phyloP scores from a whole-genome alignment of 495 filamentous ascomycete genomes.

The Penicillium canescens region DNA sequence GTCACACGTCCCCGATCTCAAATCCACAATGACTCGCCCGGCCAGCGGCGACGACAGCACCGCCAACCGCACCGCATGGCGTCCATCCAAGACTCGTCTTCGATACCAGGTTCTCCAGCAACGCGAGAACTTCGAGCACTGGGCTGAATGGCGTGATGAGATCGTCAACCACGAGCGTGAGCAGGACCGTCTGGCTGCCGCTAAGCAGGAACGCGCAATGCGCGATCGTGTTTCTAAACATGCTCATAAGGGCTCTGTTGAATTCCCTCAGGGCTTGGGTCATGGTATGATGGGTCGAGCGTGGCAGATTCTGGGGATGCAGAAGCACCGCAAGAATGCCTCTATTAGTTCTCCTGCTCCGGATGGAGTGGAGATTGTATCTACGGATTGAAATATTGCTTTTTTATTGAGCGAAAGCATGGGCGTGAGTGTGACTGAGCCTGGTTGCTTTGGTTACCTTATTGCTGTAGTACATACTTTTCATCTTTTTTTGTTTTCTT shows the following conservation, averaged over 20 bases:
- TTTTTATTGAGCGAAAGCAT: neutral
- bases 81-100: conserved; percentile 57
- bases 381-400: conserved; percentile 13
- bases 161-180: conserved; percentile 49
- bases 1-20: conserved; percentile 58
- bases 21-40: conserved; percentile 37
- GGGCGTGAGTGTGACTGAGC: neutral
- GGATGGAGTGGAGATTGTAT: conserved; percentile 26
- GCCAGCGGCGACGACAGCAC: conserved; percentile 19
- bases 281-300: conserved; percentile 49
- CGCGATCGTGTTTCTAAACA: conserved; percentile 28
- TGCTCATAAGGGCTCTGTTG: conserved; percentile 31
- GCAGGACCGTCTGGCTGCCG: conserved; percentile 38
- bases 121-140: conserved; percentile 60
- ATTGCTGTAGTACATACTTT: conserved; percentile 3
- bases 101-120: conserved; percentile 60
- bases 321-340: conserved; percentile 31
- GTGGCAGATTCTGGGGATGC: conserved; percentile 48
- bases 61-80: conserved; percentile 58
- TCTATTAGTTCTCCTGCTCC: conserved; percentile 11
- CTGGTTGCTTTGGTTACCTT: neutral
- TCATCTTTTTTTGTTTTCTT: neutral
- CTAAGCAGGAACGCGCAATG: conserved; percentile 36
- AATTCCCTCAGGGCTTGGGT: conserved; percentile 35
- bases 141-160: conserved; percentile 60